Conservation (phyloP, 148 eudicot genomes). For the Mesembryanthemum crystallinum region DNA sequence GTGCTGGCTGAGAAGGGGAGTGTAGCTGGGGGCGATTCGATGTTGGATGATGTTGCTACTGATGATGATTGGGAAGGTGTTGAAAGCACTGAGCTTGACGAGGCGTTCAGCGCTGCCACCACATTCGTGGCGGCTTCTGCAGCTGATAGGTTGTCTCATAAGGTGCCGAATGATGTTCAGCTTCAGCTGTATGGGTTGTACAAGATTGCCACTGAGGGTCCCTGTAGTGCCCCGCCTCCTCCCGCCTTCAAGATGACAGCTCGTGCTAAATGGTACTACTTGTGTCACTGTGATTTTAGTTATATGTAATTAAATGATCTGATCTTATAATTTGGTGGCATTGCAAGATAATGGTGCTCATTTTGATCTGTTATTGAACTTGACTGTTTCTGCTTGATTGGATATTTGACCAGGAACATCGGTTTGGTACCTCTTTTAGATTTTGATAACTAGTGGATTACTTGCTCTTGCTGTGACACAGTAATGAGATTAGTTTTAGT, state of each 20-base stretch:
- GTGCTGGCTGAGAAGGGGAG: slow-evolving; percentile 41
- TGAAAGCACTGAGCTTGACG: slow-evolving; percentile 93
- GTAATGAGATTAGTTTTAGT: not conserved
- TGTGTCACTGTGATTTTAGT: not conserved
- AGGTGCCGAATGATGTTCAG: slow-evolving; percentile 71
- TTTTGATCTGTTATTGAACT: too few species aligned
- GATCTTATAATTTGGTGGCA: not conserved
- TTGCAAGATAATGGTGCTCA: not conserved
- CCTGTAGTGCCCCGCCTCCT: slow-evolving; percentile 72
- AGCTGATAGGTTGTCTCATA: slow-evolving; percentile 51
- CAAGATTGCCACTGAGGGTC: slow-evolving; percentile 96
- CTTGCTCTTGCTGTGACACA: too few species aligned
- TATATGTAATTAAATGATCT: not conserved
- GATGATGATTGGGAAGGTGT: slow-evolving; percentile 99
- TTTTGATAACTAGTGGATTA: not conserved
- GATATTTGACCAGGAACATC: too few species aligned
- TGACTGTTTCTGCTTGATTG: too few species aligned
- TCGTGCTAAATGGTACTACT: slow-evolving; percentile 81
- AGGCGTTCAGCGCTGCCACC: slow-evolving; percentile 87
- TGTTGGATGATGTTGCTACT: slow-evolving; percentile 27
- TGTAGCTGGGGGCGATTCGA: slow-evolving; percentile 26
- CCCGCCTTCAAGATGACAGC: slow-evolving; percentile 87
- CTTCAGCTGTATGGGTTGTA: slow-evolving; percentile 81
- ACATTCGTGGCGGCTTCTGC: slow-evolving; percentile 94
- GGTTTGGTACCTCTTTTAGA: too few species aligned